Conservation (phyloP, 306 rosid species). For the Luffa aegyptiaca region DNA sequence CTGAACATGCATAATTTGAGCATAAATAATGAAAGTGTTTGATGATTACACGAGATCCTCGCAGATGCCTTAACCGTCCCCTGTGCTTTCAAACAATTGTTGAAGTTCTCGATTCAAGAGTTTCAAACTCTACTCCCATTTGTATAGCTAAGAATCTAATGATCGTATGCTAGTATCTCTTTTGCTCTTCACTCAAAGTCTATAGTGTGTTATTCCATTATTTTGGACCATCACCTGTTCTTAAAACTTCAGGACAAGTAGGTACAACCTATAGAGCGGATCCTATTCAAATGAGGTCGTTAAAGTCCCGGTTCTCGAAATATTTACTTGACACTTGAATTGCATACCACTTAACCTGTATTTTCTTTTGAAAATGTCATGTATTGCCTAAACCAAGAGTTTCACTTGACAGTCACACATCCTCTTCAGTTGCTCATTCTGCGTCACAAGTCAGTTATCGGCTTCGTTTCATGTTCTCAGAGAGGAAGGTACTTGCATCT, state of each 20-base stretch:
- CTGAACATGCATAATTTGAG: not conserved
- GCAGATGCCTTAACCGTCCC: not conserved
- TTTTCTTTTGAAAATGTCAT: not conserved
- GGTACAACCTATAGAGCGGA: not conserved
- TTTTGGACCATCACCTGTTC: not conserved
- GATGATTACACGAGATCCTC: not conserved
- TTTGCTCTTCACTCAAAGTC: not conserved
- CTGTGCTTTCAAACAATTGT: not conserved
- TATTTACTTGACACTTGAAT: not conserved
- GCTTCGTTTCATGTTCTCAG: not conserved
- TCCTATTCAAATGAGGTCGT: not conserved
- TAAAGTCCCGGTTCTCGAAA: not conserved
- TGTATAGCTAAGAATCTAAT: not conserved
- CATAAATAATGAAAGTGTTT: not conserved
- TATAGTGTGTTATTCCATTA: not conserved
- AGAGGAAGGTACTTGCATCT: not conserved
- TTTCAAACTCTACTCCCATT: not conserved
- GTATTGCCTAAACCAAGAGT: not conserved
- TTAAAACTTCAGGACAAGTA: not conserved
- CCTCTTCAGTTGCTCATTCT: not conserved
- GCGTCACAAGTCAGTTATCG: not conserved
- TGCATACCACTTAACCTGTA: not conserved
- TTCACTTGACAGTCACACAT: not conserved
- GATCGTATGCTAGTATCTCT: not conserved
- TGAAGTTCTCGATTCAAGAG: not conserved